Base-by-base conservation (phyloP, 495 filamentous ascomycete species). In the Aspergillus sparsus region DNA sequence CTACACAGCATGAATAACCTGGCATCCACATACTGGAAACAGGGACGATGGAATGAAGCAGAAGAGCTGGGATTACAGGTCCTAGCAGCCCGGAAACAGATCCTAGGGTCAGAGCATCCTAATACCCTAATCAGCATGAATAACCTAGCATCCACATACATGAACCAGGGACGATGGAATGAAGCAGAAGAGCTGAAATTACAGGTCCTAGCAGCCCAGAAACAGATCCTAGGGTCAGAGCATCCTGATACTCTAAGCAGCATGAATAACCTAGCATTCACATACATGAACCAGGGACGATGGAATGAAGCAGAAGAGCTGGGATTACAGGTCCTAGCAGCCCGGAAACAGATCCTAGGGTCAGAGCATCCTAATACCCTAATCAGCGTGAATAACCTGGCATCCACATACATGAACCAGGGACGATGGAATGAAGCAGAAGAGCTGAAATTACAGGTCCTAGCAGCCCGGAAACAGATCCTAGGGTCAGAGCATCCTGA, bases 1-100 rank as follows among this genome's bases (percentile, higher is more conserved):
- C 49, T 82, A 44, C 66, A 32, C 0, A 72, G 65, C 37, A 77
- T 79, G 62, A 46, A 6, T 41, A 75, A 77, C 61, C 69, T 81
- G 11, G 71, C 76, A 32, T 60, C 16, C 16, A 73, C 53, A 0
- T 69, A 65, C 51, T 13, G 9, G 34, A 64, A 54, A 13, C 65
- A 69, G 47, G 65, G 66, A 16, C 58, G 64, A 36, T 72, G 45
- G 51, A 60, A 73, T 45, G 63, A 67, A 53, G 70, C 71, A 7
- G 70, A 75, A 66, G 44, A 64, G 54, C 62, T 75, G 35, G 36
- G 62, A 33, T 5, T 70, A 16, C 61, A 73, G 59, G 66, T 68
- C 13, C 31, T 65, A 13, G 50, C 65, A 32, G 49, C 35, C 9
- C 39, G 3, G 66, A 62, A 44, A 59, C 46, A 32, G 51, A 27